These are phyloP conservation scores for Bassia scoparia DNA, from an alignment of 148 eudicot genomes.

Conservation along the genomic window DNA sequence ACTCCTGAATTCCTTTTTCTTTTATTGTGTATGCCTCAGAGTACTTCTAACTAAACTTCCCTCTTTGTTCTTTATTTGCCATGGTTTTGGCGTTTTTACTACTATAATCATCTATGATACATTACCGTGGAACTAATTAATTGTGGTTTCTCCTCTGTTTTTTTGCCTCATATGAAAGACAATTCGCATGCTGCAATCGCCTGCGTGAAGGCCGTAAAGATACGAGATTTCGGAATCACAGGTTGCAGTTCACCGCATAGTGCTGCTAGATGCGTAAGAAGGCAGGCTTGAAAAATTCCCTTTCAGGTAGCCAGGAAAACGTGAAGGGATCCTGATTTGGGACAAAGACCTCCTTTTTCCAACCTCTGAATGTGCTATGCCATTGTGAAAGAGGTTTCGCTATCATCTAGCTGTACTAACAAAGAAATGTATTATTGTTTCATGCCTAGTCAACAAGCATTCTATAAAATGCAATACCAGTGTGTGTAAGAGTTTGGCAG, in stretches of 20 bases:
- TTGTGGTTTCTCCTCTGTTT: not conserved
- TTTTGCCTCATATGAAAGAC: not conserved
- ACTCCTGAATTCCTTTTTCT: not conserved
- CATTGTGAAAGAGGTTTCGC: constrained; percentile 3
- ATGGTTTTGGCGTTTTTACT: not conserved
- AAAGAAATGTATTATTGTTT: not conserved
- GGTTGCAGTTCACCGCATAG: constrained; percentile 2
- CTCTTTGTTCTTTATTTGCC: no score
- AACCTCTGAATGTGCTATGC: not conserved
- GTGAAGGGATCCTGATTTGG: constrained; percentile 1
- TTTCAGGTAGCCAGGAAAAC: constrained; percentile 3
- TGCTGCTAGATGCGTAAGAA: not conserved
- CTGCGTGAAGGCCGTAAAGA: constrained; percentile 4
- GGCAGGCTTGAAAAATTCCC: not conserved
- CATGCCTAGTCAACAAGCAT: not conserved
- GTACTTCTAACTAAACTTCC: no score
- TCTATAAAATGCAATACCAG: not conserved
- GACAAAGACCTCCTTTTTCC: constrained; percentile 5
- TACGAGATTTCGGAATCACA: not conserved
- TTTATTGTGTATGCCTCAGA: no score
- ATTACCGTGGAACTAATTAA: not conserved
- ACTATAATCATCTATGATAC: not conserved
- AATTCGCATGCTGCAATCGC: not conserved
- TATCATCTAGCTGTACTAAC: not conserved
- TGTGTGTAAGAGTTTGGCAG: not conserved